Conservation (phyloP, 2,329 filamentous ascomycete genomes). For the Neodidymelliopsis sp. region DNA sequence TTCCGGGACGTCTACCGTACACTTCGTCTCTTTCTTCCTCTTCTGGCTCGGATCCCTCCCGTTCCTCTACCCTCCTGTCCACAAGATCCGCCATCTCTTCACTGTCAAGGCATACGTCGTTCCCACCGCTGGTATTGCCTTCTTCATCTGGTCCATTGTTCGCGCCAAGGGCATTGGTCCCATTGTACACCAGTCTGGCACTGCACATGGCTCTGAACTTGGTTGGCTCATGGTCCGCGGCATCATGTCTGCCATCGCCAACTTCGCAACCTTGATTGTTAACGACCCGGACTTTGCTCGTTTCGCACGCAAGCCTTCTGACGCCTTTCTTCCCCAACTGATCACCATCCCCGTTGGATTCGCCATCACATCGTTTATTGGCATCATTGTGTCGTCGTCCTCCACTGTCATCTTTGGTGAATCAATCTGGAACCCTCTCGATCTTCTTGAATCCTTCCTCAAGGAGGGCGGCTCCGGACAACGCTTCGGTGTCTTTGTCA, state of each 20-base stretch:
- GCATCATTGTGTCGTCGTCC: conserved; percentile 60
- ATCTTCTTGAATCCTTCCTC: conserved; percentile 53
- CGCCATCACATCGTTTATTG: conserved; percentile 79
- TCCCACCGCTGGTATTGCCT: conserved; percentile 81
- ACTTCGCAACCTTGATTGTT: conserved; percentile 85
- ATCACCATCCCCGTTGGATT: conserved; percentile 59
- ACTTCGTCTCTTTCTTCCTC: conserved; percentile 83
- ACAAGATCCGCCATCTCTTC: conserved; percentile 88
- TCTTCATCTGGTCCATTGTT: conserved; percentile 86
- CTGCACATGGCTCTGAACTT: conserved; percentile 70
- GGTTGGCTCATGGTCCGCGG: conserved; percentile 85
- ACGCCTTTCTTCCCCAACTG: conserved; percentile 83
- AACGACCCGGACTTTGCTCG: conserved; percentile 85
- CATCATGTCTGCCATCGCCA: conserved; percentile 88
- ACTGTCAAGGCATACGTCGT: conserved; percentile 89
- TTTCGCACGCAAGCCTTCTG: conserved; percentile 77
- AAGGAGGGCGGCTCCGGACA: conserved; percentile 50
- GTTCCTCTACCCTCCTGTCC: conserved; percentile 87
- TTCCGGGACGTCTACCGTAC: conserved; percentile 76
- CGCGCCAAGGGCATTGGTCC: conserved; percentile 84
- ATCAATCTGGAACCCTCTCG: conserved; percentile 54
- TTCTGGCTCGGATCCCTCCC: conserved; percentile 85
- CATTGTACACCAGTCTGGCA: conserved; percentile 74
- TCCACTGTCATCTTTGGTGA: conserved; percentile 54
- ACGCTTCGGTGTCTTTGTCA: conserved; percentile 59